Evolutionary conservation across 2,329 filamentous ascomycete species (phyloP).

Genomic region (Sporothrix inflata): DNA sequence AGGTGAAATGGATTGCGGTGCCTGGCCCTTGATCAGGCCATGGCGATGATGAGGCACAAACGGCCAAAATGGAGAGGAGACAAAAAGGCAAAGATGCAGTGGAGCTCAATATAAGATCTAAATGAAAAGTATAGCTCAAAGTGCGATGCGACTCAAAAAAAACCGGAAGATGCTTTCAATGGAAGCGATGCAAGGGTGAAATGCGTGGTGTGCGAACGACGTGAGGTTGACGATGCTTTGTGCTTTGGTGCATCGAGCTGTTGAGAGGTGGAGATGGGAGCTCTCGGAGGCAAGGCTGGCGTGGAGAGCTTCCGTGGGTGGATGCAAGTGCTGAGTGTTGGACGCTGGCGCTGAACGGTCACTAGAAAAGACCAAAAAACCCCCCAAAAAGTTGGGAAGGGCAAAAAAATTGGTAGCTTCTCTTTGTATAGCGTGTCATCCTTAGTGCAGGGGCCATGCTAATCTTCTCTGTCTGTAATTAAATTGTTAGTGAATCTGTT

Average conservation of each 20-base stretch:
- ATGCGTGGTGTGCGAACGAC: neutral
- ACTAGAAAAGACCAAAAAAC: neutral
- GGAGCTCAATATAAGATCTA: neutral
- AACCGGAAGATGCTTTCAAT: no score
- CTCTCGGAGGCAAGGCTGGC: neutral
- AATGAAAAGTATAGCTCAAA: neutral
- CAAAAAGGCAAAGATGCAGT: neutral
- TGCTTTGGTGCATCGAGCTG: neutral
- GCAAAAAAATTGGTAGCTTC: constrained; percentile 70
- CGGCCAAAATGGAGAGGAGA: neutral
- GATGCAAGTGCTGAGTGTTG: neutral
- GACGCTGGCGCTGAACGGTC: neutral
- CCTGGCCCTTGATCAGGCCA: neutral
- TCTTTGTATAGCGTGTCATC: constrained; percentile 79
- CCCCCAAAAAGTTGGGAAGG: no score
- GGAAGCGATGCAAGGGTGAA: no score
- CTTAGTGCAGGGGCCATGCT: constrained; percentile 65
- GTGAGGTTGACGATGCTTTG: neutral
- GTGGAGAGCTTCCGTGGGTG: neutral
- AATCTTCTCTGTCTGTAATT: constrained; percentile 35
- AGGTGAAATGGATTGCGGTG: neutral
- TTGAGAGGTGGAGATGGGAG: constrained; percentile 11
- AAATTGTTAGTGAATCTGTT: constrained; percentile 24
- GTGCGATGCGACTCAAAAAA: no score
- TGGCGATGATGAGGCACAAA: neutral